A percentile compares a stretch with the other conserved stretches of the same genome.
phyloP scores from a whole-genome alignment of 257 asterid genomes.

The Misopates orontium region DNA sequence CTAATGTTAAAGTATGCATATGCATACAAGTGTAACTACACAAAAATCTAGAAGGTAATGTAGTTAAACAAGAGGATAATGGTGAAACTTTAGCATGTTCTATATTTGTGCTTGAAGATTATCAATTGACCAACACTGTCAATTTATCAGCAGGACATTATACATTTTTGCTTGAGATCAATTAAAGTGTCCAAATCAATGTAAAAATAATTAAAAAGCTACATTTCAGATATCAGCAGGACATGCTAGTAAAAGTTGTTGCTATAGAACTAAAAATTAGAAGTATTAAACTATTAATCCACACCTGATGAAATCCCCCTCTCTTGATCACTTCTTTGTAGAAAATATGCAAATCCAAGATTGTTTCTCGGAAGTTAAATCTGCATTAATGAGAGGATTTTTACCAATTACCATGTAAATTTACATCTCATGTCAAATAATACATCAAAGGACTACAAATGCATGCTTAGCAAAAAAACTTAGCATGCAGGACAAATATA shows the following conservation, averaged over 20 bases:
- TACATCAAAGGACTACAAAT: too few relatives aligned
- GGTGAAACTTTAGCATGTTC: too few relatives aligned
- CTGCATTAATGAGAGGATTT: constrained; percentile 41
- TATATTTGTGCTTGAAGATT: too few relatives aligned
- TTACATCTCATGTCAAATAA: too few relatives aligned
- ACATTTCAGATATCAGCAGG: too few relatives aligned
- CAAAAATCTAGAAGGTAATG: too few relatives aligned
- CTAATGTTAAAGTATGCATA: not conserved
- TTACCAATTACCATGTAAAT: not conserved
- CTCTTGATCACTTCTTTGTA: constrained; percentile 59
- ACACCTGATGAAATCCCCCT: constrained; percentile 72
- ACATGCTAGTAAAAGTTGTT: too few relatives aligned
- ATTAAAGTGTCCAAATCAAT: not conserved
- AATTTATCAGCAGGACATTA: not conserved
- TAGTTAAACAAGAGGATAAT: too few relatives aligned
- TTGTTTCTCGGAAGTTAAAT: constrained; percentile 54
- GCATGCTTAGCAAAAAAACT: too few relatives aligned
- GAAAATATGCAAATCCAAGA: constrained; percentile 55
- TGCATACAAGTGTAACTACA: not conserved
- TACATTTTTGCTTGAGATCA: not conserved
- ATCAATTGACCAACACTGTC: not conserved
- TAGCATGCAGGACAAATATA: not conserved
- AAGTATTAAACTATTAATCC: not conserved
- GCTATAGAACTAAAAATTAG: not conserved
- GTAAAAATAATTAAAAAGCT: too few relatives aligned